Base-by-base conservation (phyloP, 768 basidiomycete species). In the Leccinum boreale region DNA sequence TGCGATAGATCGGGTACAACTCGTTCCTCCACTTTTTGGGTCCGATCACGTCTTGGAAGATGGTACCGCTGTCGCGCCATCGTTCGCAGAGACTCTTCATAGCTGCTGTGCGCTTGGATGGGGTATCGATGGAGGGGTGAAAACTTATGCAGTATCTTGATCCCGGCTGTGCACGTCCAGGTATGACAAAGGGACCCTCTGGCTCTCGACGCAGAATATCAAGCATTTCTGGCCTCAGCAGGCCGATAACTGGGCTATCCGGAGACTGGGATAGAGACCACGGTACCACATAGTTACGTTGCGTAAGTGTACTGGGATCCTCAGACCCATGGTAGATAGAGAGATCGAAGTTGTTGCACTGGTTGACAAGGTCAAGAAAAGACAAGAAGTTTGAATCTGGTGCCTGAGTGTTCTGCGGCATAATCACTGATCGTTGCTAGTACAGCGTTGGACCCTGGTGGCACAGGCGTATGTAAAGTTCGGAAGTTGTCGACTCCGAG, bases 1-100 rank as follows among this genome's bases (percentile, higher is more conserved):
- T 79, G 12, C 78, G 78, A 70, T 90, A 92, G 39, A 90, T 75
- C 23, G 89, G 80, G 67, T 97, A 98, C 68, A 84, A 73, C 77
- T 99, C 97, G 57, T 80, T 77, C 47, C 95, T 78, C 95, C 96
- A 98, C 56, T 94, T 89, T 61, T 71, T 78, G 15, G 83, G 85
- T 4, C 89, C 87, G 69, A 91, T 88, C 29, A 85, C 77, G 53
- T 85, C 81, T 17, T 79, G 65, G 62, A 87, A 90, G 28, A 83
- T 53, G 46, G 50, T 65, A 7, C 79, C 84, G 5, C 70, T 75
- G 65, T 89, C 86, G 45, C 89, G 81, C 92, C 92, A 94, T 46
- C 83, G 79, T 68, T 85, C 84, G 69, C 87, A 90, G 17, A 92
- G 71, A 61, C 81, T 83, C 59, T 77, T 79, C 78, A 93, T 81